phyloP scores from a whole-genome alignment of 257 asterid species.

The Rehmannia glutinosa region DNA sequence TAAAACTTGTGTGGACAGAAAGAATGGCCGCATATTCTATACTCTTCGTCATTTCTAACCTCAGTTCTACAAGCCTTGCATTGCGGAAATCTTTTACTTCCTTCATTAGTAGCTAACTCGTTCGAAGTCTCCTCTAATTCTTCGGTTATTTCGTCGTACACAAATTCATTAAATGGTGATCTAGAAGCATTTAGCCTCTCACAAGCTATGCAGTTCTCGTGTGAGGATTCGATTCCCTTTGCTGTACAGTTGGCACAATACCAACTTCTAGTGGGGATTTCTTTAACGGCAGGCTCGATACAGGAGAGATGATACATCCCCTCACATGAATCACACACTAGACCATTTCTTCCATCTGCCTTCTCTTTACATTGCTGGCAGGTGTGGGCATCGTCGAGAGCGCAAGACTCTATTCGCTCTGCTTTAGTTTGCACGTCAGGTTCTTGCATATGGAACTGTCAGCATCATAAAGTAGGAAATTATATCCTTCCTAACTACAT shows the following conservation, averaged over 20 bases:
- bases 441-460: conserved; percentile 43
- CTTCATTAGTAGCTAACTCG: conserved; percentile 34
- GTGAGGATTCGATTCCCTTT: conserved; percentile 61
- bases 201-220: conserved; percentile 73
- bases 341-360: conserved; percentile 61
- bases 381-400: conserved; percentile 32
- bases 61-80: conserved; percentile 66
- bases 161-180: conserved; percentile 22
- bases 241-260: conserved; percentile 66
- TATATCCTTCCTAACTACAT: background rate
- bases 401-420: conserved; percentile 40
- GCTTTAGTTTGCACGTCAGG: conserved; percentile 35
- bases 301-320: conserved; percentile 82
- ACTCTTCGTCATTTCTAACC: conserved; percentile 38
- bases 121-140: conserved; percentile 64
- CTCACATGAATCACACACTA: conserved; percentile 91
- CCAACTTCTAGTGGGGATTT: conserved; percentile 76
- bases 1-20: conserved; percentile 72
- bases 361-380: conserved; percentile 65
- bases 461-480: conserved; percentile 17
- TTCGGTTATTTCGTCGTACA: conserved; percentile 22
- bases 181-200: conserved; percentile 45
- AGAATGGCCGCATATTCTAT: conserved; percentile 55
- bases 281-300: conserved; percentile 63
- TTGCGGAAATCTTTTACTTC: conserved; percentile 9